Evolutionary conservation across 129 eudicot genomes (phyloP).

Genomic region (Helichrysum umbraculigerum): DNA sequence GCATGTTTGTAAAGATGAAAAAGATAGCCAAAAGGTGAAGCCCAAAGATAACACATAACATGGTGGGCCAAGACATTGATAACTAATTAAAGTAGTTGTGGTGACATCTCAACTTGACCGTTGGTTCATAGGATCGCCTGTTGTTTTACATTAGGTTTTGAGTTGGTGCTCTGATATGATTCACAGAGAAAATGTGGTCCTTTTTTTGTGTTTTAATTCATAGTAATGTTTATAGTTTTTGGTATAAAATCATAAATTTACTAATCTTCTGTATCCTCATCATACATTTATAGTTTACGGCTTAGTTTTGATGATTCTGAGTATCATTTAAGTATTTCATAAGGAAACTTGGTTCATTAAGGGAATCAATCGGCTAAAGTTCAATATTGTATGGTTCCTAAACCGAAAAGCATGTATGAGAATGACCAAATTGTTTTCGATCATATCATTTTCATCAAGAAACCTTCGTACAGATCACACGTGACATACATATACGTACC

Average conservation of each 20-base stretch:
- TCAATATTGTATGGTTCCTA: background rate
- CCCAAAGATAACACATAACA: conserved; percentile 29
- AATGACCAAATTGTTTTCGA: background rate
- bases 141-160: background rate
- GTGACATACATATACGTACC: too few relatives aligned
- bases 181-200: background rate
- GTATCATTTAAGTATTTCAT: background rate
- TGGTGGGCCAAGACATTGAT: conserved; percentile 34
- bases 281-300: background rate
- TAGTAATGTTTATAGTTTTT: too few relatives aligned
- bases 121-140: background rate
- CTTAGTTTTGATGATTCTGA: background rate
- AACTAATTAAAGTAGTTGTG: conserved; percentile 20
- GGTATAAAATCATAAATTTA: background rate
- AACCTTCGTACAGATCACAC: too few relatives aligned
- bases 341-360: background rate
- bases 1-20: conserved; percentile 29
- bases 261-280: background rate
- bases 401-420: background rate
- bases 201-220: background rate
- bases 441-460: background rate
- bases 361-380: background rate
- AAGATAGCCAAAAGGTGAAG: conserved; percentile 8
- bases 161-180: background rate
- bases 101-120: conserved; percentile 19